Base-by-base conservation (phyloP, 805 yeast genomes). In the Phaffomyces thermotolerans region DNA sequence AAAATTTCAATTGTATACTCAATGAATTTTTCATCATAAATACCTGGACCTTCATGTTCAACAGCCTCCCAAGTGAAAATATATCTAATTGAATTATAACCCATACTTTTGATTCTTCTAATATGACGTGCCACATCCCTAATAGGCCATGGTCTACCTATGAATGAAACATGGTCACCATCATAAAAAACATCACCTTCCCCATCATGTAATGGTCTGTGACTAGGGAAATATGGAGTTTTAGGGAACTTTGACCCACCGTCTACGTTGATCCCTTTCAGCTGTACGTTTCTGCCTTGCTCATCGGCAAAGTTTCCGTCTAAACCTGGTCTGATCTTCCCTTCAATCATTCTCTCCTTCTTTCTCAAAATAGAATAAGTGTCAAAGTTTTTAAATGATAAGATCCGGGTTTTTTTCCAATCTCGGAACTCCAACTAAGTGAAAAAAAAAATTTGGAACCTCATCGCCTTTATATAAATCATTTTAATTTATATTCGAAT, bases 51-150 rank as follows among this genome's bases (percentile, higher is more conserved):
- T 38, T 65, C 69, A 54, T 90, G 96, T 60, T 90, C 97, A 8
- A 90, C 56, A 0, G 96, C 91, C 60, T 90, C 97, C 97, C 97
- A 90, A 1, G 95, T 83, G 40, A 85, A 68, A 17, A 88, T 66
- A 58, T 80, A 84, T 44, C 97, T 66, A 18, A 90, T 72, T 3
- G 83, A 73, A 58, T 89, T 90, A 62, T 75, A 87, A 2, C 97
- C 97, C 76, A 90, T 76, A 7, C 79, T 68, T 58, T 82, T 85
- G 57, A 90, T 76, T 45, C 95, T 68, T 10, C 61, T 66, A 36
- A 90, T 67, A 59, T 90, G 96, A 33, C 54, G 65, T 44, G 70
- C 78, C 0, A 93, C 90, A 22, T 86, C 90, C 2, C 71, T 78
- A 12, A 89, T 54, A 0, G 90, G 82, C 54, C 86, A 83, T 0